Base-by-base conservation (phyloP, 192 early-diverging fungal species). In the Gaertneriomyces semiglobifer region DNA sequence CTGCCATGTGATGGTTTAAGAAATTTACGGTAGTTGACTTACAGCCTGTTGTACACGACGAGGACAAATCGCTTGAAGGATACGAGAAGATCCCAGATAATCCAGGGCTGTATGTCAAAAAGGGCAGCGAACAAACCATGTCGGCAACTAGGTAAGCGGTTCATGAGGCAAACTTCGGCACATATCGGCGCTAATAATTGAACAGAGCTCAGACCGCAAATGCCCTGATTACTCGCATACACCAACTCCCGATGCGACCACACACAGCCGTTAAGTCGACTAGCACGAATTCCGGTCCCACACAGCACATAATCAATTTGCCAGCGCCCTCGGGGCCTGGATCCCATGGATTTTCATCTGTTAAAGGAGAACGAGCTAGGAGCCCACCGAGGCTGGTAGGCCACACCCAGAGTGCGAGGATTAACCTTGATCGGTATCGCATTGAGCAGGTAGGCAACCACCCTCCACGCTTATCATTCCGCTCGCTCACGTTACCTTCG, bases 371-470 rank as follows among this genome's bases (percentile, higher is more conserved):
- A 52, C 20, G 33, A 47, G 48, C 62, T 66, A 33, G 47, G 55
- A 33, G 25, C 25, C 25, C 25, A 33, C 25, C 25, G 25, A 33
- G 25, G 25, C 25, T 33, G 12, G 39, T 74, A 41, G 44, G 63
- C 46, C 58, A 60, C 14, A 68, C 64, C 7, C 78, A 75, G 63
- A 76, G 60, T 38, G 71, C 67, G 38, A 39, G 78, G 18, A 70
- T 41, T 38, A 75, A 79, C 51, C 44, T 79, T 14, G 78, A 79
- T 45, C 63, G 56, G 16, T 76, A 65, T 53, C 46, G 63, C 18
- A 79, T 79, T 44, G 78, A 79, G 58, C 75, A 73, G 65, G 69
- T 70, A 41, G 10, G 14, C 12, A n/a, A 40, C 19, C 51, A 6
- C 7, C 12, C 3, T 10, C 14, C 50, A 18, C 3, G 16, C 20